Conservation (phyloP, 2,329 filamentous ascomycete genomes). For the Westerdykella aurantiaca region DNA sequence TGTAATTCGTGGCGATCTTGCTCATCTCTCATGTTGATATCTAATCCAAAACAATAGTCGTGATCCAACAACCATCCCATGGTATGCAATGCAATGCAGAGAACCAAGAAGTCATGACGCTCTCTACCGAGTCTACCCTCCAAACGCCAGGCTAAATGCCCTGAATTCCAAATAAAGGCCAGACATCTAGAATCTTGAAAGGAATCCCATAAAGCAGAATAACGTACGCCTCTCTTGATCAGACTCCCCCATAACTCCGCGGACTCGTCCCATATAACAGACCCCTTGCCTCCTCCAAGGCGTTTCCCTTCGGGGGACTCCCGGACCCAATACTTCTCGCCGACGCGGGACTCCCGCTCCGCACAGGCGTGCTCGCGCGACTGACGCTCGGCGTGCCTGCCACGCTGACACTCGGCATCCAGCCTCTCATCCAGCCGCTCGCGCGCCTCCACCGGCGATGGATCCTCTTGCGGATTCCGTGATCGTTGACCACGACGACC, state of each 20-base stretch:
- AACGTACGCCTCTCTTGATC: background rate
- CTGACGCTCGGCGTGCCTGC: slow-evolving; percentile 30
- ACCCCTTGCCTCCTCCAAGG: slow-evolving; percentile 34
- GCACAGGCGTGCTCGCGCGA: slow-evolving; percentile 23
- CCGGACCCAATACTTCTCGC: slow-evolving; percentile 23
- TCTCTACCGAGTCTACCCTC: too few species aligned
- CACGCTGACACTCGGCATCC: slow-evolving; percentile 51
- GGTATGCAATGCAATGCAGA: too few species aligned
- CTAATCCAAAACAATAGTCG: too few species aligned
- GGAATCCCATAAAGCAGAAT: too few species aligned
- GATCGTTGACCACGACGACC: slow-evolving; percentile 41
- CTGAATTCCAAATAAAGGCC: too few species aligned
- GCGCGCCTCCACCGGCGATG: slow-evolving; percentile 53
- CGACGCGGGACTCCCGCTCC: slow-evolving; percentile 12
- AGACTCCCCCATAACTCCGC: slow-evolving; percentile 25
- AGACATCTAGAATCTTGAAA: too few species aligned
- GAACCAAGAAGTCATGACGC: too few species aligned
- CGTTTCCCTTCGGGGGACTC: slow-evolving; percentile 8
- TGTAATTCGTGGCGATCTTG: too few species aligned
- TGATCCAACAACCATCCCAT: too few species aligned
- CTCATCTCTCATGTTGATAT: too few species aligned
- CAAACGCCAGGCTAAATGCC: too few species aligned
- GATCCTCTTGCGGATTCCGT: slow-evolving; percentile 22
- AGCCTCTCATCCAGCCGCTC: slow-evolving; percentile 61
- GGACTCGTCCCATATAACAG: slow-evolving; percentile 32